Evolutionary conservation across 2,329 filamentous ascomycete genomes (phyloP).

Genomic region (Paramyrothecium roridum): DNA sequence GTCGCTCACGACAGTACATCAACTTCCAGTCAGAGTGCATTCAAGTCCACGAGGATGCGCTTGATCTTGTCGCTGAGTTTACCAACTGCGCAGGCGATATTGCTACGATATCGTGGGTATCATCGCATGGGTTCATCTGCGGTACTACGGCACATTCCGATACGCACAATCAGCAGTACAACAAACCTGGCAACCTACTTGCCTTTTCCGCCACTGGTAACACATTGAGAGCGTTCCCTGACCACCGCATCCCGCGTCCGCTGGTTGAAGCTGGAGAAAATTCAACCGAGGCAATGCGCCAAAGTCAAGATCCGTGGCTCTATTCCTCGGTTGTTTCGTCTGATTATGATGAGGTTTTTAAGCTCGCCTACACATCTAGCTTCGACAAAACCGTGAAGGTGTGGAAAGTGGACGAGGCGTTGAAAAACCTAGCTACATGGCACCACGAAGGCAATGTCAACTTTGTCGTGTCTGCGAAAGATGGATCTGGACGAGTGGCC

Average conservation of each 20-base stretch:
- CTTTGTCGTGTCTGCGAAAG: conserved; percentile 55
- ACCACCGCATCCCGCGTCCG: conserved; percentile 56
- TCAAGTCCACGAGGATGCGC: conserved; percentile 45
- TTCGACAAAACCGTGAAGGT: conserved; percentile 61
- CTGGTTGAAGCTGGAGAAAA: conserved; percentile 52
- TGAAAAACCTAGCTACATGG: conserved; percentile 48
- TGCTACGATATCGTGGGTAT: conserved; percentile 55
- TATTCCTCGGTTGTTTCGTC: conserved; percentile 63
- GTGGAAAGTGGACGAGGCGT: conserved; percentile 46
- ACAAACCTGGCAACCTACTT: conserved; percentile 60
- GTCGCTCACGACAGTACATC: conserved; percentile 34
- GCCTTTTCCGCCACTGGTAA: conserved; percentile 46
- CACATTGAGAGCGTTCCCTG: conserved; percentile 47
- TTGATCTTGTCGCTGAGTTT: conserved; percentile 52
- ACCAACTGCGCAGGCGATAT: conserved; percentile 62
- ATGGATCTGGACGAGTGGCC: conserved; percentile 47
- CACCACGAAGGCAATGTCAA: conserved; percentile 57
- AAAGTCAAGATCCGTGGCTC: conserved; percentile 59
- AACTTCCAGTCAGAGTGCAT: conserved; percentile 44
- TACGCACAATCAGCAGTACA: conserved; percentile 62
- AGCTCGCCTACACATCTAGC: conserved; percentile 55
- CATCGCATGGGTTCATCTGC: conserved; percentile 52
- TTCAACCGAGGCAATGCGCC: conserved; percentile 51
- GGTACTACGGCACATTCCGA: conserved; percentile 63
- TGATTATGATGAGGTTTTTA: conserved; percentile 45